Conservation (phyloP, 2,329 filamentous ascomycete genomes). For the Epichloe typhina region DNA sequence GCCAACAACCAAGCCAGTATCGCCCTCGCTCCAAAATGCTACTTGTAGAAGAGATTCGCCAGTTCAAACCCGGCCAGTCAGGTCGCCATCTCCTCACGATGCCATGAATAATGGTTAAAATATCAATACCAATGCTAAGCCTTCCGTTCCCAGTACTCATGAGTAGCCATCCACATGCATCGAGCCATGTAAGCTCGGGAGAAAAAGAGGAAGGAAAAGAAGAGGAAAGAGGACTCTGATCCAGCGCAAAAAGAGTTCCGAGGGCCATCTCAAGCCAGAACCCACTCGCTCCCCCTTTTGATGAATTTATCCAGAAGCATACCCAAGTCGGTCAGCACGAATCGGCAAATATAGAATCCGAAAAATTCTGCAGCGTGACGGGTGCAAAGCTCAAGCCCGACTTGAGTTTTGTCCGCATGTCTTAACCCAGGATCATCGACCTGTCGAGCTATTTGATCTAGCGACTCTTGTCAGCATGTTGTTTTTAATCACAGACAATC, state of each 20-base stretch:
- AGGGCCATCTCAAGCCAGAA: slow-evolving; percentile 22
- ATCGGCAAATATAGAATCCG: slow-evolving; percentile 89
- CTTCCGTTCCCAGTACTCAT: neutral
- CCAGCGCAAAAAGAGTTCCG: neutral
- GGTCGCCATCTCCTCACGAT: neutral
- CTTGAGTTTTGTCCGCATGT: slow-evolving; percentile 85
- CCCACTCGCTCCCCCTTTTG: slow-evolving; percentile 94
- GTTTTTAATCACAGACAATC: neutral
- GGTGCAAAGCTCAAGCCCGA: slow-evolving; percentile 85
- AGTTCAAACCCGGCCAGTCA: neutral
- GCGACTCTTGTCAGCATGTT: neutral
- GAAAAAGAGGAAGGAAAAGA: neutral
- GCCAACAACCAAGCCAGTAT: neutral
- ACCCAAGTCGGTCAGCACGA: slow-evolving; percentile 75
- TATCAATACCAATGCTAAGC: neutral
- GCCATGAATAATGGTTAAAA: neutral
- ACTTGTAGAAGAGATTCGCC: neutral
- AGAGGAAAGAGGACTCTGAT: neutral
- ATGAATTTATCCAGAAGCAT: slow-evolving; percentile 91
- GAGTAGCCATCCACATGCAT: neutral
- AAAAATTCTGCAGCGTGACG: slow-evolving; percentile 96
- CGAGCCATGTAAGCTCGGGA: no score
- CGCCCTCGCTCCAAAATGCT: slow-evolving; percentile 1
- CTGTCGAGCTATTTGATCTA: slow-evolving; percentile 91
- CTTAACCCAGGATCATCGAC: slow-evolving; percentile 89